A percentile compares a stretch with the other conserved stretches of the same genome.
Evolutionary conservation across 225 moss, liverwort and hornwort species (phyloP).

Genomic region (Takakia lepidozioides): DNA sequence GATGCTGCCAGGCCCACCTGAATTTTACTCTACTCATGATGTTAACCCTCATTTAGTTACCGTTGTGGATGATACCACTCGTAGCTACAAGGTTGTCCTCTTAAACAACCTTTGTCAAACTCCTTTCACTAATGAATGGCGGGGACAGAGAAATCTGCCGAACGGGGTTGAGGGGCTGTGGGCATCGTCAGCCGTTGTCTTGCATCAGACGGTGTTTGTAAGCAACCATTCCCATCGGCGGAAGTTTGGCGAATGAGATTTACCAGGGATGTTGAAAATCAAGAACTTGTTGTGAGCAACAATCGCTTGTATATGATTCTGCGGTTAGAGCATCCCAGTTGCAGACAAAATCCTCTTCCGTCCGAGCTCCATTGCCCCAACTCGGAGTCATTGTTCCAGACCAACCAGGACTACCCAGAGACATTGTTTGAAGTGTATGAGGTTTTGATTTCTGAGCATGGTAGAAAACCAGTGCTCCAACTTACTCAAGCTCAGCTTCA

Average conservation of each 20-base stretch:
- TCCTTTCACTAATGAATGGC: constrained; percentile 17
- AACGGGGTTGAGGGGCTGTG: constrained; percentile 28
- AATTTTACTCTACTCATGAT: constrained; percentile 19
- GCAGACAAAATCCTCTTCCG: not conserved
- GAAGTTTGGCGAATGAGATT: constrained; percentile 24
- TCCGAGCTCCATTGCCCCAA: no score
- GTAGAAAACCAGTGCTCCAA: constrained; percentile 16
- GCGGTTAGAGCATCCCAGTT: constrained; percentile 11
- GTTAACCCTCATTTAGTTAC: constrained; percentile 24
- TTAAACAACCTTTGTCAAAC: constrained; percentile 22
- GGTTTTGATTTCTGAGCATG: constrained; percentile 3
- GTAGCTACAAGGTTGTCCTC: constrained; percentile 28
- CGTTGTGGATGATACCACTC: constrained; percentile 9
- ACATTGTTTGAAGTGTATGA: constrained; percentile 2
- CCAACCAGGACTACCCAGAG: not conserved
- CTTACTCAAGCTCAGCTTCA: constrained; percentile 17
- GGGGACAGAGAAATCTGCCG: constrained; percentile 15
- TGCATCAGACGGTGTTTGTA: constrained; percentile 18
- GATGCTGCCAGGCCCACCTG: constrained; percentile 25
- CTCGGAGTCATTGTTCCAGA: not conserved
- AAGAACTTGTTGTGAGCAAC: constrained; percentile 20
- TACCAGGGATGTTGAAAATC: constrained; percentile 20
- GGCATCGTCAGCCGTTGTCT: constrained; percentile 18
- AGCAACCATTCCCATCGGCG: constrained; percentile 17
- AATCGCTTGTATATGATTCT: constrained; percentile 27